These are phyloP conservation scores for Aspergillus persii DNA, from an alignment of 2,329 filamentous ascomycete species.

Conservation along the genomic window DNA sequence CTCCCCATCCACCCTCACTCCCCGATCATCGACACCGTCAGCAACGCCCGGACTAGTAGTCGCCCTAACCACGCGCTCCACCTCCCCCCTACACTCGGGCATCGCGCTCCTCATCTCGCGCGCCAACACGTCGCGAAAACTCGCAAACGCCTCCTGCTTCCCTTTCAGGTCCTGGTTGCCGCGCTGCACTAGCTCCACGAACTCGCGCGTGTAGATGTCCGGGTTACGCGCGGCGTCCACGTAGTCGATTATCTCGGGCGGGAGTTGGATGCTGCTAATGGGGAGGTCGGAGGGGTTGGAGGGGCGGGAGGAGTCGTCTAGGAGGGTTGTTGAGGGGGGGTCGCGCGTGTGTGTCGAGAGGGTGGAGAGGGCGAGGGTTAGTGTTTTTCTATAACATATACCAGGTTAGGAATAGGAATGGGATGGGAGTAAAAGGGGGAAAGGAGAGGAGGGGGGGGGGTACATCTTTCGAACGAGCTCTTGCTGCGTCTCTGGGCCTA, in stretches of 20 bases:
- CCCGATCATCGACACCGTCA: too few species aligned
- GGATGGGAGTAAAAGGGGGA: neutral
- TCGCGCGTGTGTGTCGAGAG: conserved; percentile 37
- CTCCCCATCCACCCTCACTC: neutral
- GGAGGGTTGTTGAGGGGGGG: conserved; percentile 28
- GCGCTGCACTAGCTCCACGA: conserved; percentile 62
- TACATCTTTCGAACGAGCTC: conserved; percentile 60
- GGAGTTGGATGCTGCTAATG: conserved; percentile 53
- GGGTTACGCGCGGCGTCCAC: conserved; percentile 63
- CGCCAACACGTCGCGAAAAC: conserved; percentile 59
- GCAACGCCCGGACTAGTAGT: conserved; percentile 9
- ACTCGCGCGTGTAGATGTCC: conserved; percentile 65
- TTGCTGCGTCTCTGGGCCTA: conserved; percentile 55
- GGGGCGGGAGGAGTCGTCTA: conserved; percentile 29
- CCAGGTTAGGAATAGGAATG: neutral
- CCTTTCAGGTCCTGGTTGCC: conserved; percentile 63
- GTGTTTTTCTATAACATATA: conserved; percentile 41
- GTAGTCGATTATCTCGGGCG: conserved; percentile 62
- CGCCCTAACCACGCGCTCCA: conserved; percentile 50
- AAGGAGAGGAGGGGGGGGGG: neutral
- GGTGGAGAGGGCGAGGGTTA: conserved; percentile 55
- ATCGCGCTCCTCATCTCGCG: conserved; percentile 58
- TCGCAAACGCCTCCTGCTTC: conserved; percentile 57
- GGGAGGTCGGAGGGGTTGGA: conserved; percentile 40
- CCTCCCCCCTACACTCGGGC: conserved; percentile 55